phyloP scores from a whole-genome alignment of 2,329 filamentous ascomycete species.

The Biscogniauxia mediterranea region DNA sequence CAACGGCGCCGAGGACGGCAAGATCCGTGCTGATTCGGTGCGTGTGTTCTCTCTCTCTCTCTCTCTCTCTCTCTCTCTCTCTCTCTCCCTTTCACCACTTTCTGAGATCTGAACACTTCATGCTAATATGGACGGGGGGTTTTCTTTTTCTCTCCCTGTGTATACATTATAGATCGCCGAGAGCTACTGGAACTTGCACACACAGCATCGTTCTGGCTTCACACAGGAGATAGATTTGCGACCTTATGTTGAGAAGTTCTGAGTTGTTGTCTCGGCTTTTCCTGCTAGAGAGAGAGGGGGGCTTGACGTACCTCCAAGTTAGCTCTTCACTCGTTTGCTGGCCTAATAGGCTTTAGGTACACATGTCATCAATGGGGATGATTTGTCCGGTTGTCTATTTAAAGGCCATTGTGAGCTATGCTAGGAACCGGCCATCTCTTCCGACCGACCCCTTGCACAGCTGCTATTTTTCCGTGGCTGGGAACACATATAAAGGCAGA shows the following conservation, averaged over 20 bases:
- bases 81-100: not conserved
- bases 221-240: slow-evolving; percentile 71
- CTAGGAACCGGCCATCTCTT: not conserved
- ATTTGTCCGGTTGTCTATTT: not conserved
- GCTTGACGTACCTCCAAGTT: not conserved
- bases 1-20: slow-evolving; percentile 42
- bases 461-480: not conserved
- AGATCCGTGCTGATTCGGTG: slow-evolving; percentile 66
- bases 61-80: slow-evolving; percentile 4
- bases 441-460: not conserved
- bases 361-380: not conserved
- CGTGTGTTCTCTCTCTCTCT: slow-evolving; percentile 32
- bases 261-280: not conserved
- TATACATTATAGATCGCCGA: slow-evolving; percentile 61
- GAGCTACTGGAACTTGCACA: slow-evolving; percentile 71
- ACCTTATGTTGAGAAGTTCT: slow-evolving; percentile 69
- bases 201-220: slow-evolving; percentile 67
- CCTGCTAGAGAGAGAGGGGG: no score
- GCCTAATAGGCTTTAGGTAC: not conserved
- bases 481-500: not conserved
- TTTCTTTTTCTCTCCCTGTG: no score
- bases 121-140: slow-evolving; percentile 18
- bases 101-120: slow-evolving; percentile 1
- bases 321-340: not conserved
- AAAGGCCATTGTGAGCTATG: not conserved